Base-by-base conservation (phyloP, 306 rosid genomes). In the Vicia faba region DNA sequence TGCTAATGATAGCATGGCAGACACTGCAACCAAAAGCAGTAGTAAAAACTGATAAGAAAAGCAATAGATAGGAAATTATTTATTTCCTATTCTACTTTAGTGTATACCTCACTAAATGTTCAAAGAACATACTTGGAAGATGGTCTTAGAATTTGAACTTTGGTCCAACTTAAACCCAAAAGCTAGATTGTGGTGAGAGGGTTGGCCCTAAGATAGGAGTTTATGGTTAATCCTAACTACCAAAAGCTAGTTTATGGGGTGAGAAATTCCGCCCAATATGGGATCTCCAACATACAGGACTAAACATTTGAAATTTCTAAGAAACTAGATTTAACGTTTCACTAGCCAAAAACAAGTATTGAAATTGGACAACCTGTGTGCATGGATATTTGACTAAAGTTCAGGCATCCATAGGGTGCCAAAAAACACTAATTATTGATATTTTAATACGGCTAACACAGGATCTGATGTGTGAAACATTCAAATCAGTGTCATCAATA, bases 1-100 rank as follows among this genome's bases (percentile, higher is more conserved):
- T 56, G 99, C 99, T 75, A 93, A 76, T 63, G 96, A 88, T 82
- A 93, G 40, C 91, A 93, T 86, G 54, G 98, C 95, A 71, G 98
- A 93, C 98, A 93, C 98, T 93, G 86, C 61, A 83, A 69, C 80
- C 72, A 65, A 72, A 60, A 46, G 11, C 36, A 79, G 39, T 26
- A 57, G 54, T 66, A 33, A 66, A 43, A 23, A 20, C 44, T n/a
- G 53, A 44, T 13, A 28, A 61, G 36, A 11, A 63, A 68, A 41
- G 26, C 61, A 68, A 55, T 15, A 57, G 12, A 68, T 48, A 55
- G 65, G 54, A 61, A 41, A 50, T 29, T 45, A 13, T 49, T 60
- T 11, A 44, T 31, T 40, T 20, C 39, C 33, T 20, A 38, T 11
- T 71, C 50, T n/a, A 49, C n/a, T 43, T 58, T 19, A 20, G 49